Evolutionary conservation across 2,329 filamentous ascomycete species (phyloP).

Genomic region (Grosmannia huntii): DNA sequence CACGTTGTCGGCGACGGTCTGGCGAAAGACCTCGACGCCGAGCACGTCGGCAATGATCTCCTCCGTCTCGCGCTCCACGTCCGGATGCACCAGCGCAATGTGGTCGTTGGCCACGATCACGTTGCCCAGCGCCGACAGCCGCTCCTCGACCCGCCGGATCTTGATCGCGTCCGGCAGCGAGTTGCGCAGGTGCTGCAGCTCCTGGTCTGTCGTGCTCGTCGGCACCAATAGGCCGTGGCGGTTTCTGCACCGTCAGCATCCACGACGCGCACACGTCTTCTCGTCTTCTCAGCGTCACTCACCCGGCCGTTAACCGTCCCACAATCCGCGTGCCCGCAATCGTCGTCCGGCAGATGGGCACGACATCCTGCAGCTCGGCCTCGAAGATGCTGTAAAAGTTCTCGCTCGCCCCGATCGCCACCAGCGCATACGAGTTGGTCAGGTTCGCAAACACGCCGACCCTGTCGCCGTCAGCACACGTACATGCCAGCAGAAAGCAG

Average conservation of each 20-base stretch:
- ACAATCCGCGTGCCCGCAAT: slow-evolving; percentile 96
- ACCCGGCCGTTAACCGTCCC: slow-evolving; percentile 87
- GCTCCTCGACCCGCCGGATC: slow-evolving; percentile 96
- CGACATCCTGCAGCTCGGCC: slow-evolving; percentile 91
- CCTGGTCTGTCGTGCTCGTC: slow-evolving; percentile 92
- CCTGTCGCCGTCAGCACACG: slow-evolving; percentile 30
- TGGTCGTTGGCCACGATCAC: slow-evolving; percentile 96
- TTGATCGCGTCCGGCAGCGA: slow-evolving; percentile 82
- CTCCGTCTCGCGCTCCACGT: slow-evolving; percentile 94
- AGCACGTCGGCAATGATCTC: slow-evolving; percentile 95
- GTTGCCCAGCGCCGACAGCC: slow-evolving; percentile 88
- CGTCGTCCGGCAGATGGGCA: slow-evolving; percentile 91
- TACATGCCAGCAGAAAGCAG: background rate
- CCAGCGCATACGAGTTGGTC: slow-evolving; percentile 93
- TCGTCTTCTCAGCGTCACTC: slow-evolving; percentile 22
- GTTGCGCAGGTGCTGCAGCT: slow-evolving; percentile 93
- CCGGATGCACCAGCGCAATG: slow-evolving; percentile 90
- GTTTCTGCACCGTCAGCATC: slow-evolving; percentile 46
- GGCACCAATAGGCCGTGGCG: slow-evolving; percentile 93
- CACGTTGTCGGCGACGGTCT: slow-evolving; percentile 95
- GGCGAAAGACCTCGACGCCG: slow-evolving; percentile 78
- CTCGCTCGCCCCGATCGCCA: slow-evolving; percentile 88
- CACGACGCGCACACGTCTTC: background rate
- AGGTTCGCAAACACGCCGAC: slow-evolving; percentile 94
- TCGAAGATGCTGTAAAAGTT: slow-evolving; percentile 99